Evolutionary conservation across 2,329 filamentous ascomycete species (phyloP), one percentile per base, ranked within the genome.

Genomic region (Botrytis porri): DNA sequence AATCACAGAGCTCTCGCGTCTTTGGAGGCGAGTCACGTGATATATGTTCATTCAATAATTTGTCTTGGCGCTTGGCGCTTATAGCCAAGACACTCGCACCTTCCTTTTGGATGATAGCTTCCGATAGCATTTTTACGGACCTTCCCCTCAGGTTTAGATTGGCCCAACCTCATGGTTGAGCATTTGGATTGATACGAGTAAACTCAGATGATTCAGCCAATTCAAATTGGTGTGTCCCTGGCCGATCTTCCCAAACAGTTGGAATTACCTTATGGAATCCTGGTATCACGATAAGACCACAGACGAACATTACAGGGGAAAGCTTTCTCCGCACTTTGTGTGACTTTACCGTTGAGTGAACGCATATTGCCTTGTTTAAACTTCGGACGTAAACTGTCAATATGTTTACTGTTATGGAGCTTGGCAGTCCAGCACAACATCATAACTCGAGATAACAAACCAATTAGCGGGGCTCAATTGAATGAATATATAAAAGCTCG

Each of bases 71-170:
- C 70, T 70, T 70, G 59, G 59, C 59, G 69, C 32, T 39, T 64
- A 25, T 45, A 8, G 57, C 69, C 59, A 70, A 70, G 69, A 51
- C 22, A 29, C 25, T 63, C 32, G 41, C 59, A 70, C 69, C 69
- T 70, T 25, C 69, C 51, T n/a, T 57, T 72, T 72, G 14, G 6
- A 41, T 41, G n/a, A 67, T 65, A 61, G 48, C 37, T 72, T 35
- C n/a, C 37, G 37, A 60, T 67, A 72, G 48, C 51, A 67, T 20
- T 29, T 57, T 51, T 16, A 48, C 43, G 25, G 60, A 70, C 61
- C 43, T 71, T 66, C 60, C 61, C n/a, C 60, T 71, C 69, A 54
- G 41, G 62, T 41, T 29, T n/a, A 65, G 67, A n/a, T 67, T 67
- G 48, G 45, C 35, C 29, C 37, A 66, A n/a, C 29, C 35, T 57